Conservation (phyloP, 2,329 filamentous ascomycete genomes). For the Ceratocystis eucalypticola region DNA sequence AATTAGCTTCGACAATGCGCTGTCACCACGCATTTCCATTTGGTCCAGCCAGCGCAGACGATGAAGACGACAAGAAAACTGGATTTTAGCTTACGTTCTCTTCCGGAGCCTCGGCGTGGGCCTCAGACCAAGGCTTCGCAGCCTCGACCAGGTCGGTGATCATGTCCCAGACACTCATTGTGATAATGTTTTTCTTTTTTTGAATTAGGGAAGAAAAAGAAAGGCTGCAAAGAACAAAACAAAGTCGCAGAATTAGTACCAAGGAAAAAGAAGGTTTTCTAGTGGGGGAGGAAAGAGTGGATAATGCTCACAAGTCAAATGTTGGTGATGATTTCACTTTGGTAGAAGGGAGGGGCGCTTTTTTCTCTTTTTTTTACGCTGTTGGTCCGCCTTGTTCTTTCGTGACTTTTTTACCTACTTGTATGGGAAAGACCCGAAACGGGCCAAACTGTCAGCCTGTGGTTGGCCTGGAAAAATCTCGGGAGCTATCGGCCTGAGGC, state of each 20-base stretch:
- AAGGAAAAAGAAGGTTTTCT: background rate
- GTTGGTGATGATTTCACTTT: slow-evolving; percentile 12
- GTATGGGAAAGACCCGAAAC: background rate
- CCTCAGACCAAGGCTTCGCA: slow-evolving; percentile 50
- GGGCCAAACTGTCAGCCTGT: slow-evolving; percentile 11
- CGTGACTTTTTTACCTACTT: background rate
- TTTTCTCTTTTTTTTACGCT: slow-evolving; percentile 9
- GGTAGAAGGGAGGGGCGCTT: slow-evolving; percentile 10
- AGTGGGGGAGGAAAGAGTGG: background rate
- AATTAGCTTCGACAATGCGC: background rate
- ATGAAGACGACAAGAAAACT: no score
- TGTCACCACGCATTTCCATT: no score
- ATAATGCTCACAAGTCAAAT: slow-evolving; percentile 10
- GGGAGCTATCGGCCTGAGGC: slow-evolving; percentile 17
- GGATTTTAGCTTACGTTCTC: slow-evolving; percentile 33
- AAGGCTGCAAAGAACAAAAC: background rate
- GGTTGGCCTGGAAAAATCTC: slow-evolving; percentile 19
- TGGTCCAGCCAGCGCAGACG: background rate
- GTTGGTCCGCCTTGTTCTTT: background rate
- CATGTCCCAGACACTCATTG: slow-evolving; percentile 55
- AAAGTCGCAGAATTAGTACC: background rate
- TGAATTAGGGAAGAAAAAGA: slow-evolving; percentile 11
- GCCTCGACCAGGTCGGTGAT: slow-evolving; percentile 52
- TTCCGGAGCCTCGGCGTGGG: slow-evolving; percentile 55
- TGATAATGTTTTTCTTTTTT: slow-evolving; percentile 23